Evolutionary conservation across 169 alveolate genomes (phyloP).

Genomic region (Plasmodium fragile): DNA sequence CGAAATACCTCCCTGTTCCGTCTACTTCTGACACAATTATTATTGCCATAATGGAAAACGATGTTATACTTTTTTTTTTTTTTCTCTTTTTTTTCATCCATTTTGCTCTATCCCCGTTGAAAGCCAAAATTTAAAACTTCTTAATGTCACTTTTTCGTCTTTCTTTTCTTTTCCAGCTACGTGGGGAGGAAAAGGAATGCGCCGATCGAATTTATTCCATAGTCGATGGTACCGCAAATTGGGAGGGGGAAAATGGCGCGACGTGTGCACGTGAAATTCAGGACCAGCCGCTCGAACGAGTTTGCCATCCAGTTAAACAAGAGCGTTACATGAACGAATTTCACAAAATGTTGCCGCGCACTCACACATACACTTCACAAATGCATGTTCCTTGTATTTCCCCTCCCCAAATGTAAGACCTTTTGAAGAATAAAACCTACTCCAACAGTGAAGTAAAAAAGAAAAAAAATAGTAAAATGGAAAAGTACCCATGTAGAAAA

Average conservation of each 20-base stretch:
- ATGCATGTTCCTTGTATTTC: not conserved
- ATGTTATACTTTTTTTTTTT: constrained; percentile 21
- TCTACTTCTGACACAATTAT: not conserved
- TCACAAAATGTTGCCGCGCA: not conserved
- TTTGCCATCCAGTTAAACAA: not conserved
- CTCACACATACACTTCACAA: constrained; percentile 10
- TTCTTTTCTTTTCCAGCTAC: constrained; percentile 7
- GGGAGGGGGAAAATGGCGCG: not conserved
- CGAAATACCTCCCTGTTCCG: not conserved
- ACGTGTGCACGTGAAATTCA: not conserved
- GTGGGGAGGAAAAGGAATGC: constrained; percentile 15
- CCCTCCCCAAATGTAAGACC: constrained; percentile 21
- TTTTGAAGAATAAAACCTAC: constrained; percentile 45
- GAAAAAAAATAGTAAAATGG: not conserved
- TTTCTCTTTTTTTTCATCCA: constrained; percentile 11
- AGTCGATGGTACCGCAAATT: constrained; percentile 54
- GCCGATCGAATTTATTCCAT: constrained; percentile 41
- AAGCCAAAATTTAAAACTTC: constrained; percentile 3
- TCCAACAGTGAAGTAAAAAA: constrained; percentile 66
- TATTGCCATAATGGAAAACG: constrained; percentile 36
- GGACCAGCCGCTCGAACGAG: not conserved
- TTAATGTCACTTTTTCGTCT: constrained; percentile 7
- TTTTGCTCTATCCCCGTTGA: not conserved
- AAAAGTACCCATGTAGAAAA: not conserved
- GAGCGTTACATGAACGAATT: not conserved